Base-by-base conservation (phyloP, 768 basidiomycete genomes). In the Pleurotus djamor region DNA sequence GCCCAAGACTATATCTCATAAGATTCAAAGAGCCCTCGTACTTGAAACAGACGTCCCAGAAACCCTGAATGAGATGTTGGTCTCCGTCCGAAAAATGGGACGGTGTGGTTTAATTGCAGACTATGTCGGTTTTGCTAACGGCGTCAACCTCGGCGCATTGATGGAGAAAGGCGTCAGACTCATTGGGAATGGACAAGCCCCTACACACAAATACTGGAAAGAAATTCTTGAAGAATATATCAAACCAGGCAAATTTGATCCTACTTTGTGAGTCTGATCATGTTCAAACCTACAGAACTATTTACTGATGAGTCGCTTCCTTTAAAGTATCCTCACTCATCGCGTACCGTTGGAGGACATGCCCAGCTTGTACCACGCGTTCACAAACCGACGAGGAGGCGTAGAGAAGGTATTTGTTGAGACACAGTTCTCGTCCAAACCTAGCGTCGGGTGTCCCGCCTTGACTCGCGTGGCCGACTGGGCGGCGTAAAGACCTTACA, bases 141-240 rank as follows among this genome's bases (percentile, higher is more conserved):
- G 79, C 21, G 79, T 88, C 68, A 88, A 87, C 66, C 73, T 92
- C 54, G 88, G 89, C 6, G 85, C 89, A 0, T 65, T 92, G 34
- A 91, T 91, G 89, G 88, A 92, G 76, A 87, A 87, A 69, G 89
- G 89, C 7, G 72, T 88, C 14, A 74, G 86, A 61, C 75, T 90
- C 52, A 87, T 89, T 64, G 88, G 88, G 5, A 87, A 88, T 62
- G 88, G 88, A 0, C 88, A 91, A 74, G 87, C 88, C 0, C 89
- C 89, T 3, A 86, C 89, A 1, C 88, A 88, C 66, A 77, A 79
- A 50, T 90, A 88, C 72, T 91, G 88, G 88, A 73, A 87, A 58
- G 84, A 89, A 63, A 81, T 92, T 50, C 69, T 91, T 49, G 68
- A 88, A 59, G 81, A 84, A 52, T 86, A 84, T 66, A 84, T 91